Conservation (phyloP, 2,329 filamentous ascomycete genomes). For the Ceratocystis lukuohia region DNA sequence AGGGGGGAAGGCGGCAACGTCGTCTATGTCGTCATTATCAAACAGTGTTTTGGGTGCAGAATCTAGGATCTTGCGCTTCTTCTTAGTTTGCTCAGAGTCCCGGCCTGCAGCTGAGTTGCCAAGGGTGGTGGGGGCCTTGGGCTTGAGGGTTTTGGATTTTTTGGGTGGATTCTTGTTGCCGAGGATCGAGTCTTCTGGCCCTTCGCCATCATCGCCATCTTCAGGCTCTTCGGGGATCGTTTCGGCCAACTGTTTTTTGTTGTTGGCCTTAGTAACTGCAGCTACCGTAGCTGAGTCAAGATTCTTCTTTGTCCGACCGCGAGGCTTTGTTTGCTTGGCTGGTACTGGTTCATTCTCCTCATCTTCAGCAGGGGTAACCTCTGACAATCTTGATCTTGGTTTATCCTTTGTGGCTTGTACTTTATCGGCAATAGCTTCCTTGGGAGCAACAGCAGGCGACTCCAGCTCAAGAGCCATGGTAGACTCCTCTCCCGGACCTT, state of each 20-base stretch:
- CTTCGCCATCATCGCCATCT: constrained; percentile 17
- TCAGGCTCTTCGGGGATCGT: constrained; percentile 5
- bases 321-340: constrained; percentile 11
- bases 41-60: constrained; percentile 44
- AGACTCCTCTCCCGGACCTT: constrained; percentile 31
- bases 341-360: constrained; percentile 7
- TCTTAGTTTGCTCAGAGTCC: constrained; percentile 40
- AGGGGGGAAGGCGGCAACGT: constrained; percentile 20
- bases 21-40: constrained; percentile 45
- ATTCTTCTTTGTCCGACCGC: constrained; percentile 17
- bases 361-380: constrained; percentile 11
- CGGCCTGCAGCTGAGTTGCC: constrained; percentile 4
- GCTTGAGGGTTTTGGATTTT: constrained; percentile 19
- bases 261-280: background rate
- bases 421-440: constrained; percentile 2
- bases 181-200: constrained; percentile 8
- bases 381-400: constrained; percentile 15
- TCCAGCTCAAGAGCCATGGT: constrained; percentile 12
- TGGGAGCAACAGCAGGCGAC: constrained; percentile 8
- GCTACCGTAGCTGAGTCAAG: background rate
- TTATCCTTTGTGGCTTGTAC: constrained; percentile 17
- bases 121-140: constrained; percentile 6
- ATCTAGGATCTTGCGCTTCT: constrained; percentile 58
- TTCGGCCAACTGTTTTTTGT: constrained; percentile 4
- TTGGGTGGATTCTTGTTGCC: constrained; percentile 3